Conservation (phyloP, 2,329 filamentous ascomycete genomes). For the Aspergillus neotritici region DNA sequence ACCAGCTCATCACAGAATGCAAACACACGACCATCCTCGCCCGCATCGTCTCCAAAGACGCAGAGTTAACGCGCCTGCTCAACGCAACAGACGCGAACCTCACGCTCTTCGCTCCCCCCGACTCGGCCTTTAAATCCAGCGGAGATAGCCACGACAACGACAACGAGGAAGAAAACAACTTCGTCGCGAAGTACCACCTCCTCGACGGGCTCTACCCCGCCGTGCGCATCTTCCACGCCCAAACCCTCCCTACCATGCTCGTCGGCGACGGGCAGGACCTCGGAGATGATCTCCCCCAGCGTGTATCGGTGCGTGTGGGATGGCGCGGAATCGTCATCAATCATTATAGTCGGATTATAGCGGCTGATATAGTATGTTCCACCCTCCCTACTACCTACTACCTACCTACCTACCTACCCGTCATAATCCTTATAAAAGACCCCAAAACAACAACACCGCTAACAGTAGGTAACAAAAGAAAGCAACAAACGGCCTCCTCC, state of each 20-base stretch:
- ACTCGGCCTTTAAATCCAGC: constrained; percentile 62
- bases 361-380: constrained; percentile 59
- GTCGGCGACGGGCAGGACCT: constrained; percentile 55
- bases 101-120: constrained; percentile 74
- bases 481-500: constrained; percentile 74
- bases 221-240: constrained; percentile 58
- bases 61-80: constrained; percentile 64
- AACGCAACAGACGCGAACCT: constrained; percentile 70
- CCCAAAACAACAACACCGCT: background rate
- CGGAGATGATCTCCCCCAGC: constrained; percentile 59
- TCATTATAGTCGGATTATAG: constrained; percentile 66
- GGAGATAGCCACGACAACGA: constrained; percentile 1
- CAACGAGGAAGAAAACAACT: constrained; percentile 32
- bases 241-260: constrained; percentile 69
- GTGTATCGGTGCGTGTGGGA: constrained; percentile 62
- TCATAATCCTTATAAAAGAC: background rate
- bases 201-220: constrained; percentile 62
- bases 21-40: constrained; percentile 74
- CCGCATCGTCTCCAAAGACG: constrained; percentile 66
- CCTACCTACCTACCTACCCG: background rate
- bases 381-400: too few species aligned
- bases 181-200: constrained; percentile 69
- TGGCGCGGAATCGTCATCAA: constrained; percentile 65
- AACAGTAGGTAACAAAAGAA: constrained; percentile 41
- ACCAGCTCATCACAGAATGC: constrained; percentile 68